These are phyloP conservation scores for Coemansia sp. DNA, from an alignment of 192 early-diverging fungal species.

Conservation along the genomic window DNA sequence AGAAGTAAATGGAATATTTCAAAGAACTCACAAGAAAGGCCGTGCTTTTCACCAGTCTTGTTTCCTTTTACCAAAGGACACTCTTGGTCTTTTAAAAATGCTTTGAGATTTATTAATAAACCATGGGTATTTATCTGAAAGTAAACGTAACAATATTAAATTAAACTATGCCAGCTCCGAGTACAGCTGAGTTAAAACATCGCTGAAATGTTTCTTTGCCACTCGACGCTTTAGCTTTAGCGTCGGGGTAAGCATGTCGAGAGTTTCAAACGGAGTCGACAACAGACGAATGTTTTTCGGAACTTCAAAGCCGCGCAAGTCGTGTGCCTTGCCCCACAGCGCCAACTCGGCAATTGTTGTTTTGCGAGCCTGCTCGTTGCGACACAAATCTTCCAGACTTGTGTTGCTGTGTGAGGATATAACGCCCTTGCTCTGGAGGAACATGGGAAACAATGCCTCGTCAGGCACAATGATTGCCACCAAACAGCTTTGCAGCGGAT, in stretches of 20 bases:
- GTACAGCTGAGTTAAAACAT: slow-evolving; percentile 62
- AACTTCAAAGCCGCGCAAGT: slow-evolving; percentile 69
- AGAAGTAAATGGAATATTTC: too few species aligned
- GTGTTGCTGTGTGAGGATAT: slow-evolving; percentile 31
- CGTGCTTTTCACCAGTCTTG: too few species aligned
- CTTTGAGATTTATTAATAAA: too few species aligned
- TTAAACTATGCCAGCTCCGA: slow-evolving; percentile 43
- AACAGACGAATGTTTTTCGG: slow-evolving; percentile 69
- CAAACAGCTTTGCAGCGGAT: slow-evolving; percentile 68
- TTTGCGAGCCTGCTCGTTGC: slow-evolving; percentile 58
- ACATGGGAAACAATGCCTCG: slow-evolving; percentile 55
- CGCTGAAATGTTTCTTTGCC: slow-evolving; percentile 55
- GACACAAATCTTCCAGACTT: slow-evolving; percentile 62
- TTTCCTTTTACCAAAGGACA: too few species aligned
- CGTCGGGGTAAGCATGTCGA: slow-evolving; percentile 80
- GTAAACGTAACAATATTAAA: background rate
- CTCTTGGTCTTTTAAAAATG: too few species aligned
- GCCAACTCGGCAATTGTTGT: slow-evolving; percentile 60
- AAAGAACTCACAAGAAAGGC: too few species aligned
- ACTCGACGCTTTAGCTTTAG: slow-evolving; percentile 64
- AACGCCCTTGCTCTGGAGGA: slow-evolving; percentile 56
- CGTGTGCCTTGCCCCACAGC: slow-evolving; percentile 60
- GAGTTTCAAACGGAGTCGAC: slow-evolving; percentile 69
- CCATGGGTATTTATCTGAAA: too few species aligned
- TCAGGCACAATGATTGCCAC: slow-evolving; percentile 81